A percentile compares a stretch with the other conserved stretches of the same genome.
These are phyloP conservation scores for Cucumis melo DNA, from an alignment of 306 rosid genomes.

Conservation along the genomic window DNA sequence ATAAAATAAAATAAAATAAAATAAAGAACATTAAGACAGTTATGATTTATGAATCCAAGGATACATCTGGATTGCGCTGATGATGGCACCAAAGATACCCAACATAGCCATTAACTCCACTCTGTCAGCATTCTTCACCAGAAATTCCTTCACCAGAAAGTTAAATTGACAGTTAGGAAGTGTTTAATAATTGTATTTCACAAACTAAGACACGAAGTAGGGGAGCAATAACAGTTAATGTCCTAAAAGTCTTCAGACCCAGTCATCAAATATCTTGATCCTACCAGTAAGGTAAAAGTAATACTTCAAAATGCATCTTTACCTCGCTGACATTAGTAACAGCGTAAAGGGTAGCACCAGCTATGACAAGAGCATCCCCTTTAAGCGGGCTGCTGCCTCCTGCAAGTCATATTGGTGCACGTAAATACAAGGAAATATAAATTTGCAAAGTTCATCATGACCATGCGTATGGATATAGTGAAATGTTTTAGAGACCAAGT, in stretches of 20 bases:
- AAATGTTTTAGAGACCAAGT: neutral
- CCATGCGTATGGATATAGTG: neutral
- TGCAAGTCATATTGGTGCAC: constrained; percentile 17
- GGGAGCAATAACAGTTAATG: neutral
- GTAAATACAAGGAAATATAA: neutral
- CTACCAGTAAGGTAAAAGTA: neutral
- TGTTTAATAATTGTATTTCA: neutral
- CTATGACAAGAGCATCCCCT: constrained; percentile 65
- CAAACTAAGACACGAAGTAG: neutral
- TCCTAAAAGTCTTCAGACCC: neutral
- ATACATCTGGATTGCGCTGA: constrained; percentile 94
- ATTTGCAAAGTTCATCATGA: neutral
- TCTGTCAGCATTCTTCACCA: constrained; percentile 77
- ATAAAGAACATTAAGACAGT: neutral
- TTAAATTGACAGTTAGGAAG: neutral
- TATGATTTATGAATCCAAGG: constrained; percentile 24
- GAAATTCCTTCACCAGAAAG: constrained; percentile 56
- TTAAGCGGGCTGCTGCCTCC: constrained; percentile 69
- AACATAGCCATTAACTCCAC: constrained; percentile 85
- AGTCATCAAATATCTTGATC: neutral
- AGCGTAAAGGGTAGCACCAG: constrained; percentile 79
- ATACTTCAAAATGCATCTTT: neutral
- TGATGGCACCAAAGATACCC: constrained; percentile 60
- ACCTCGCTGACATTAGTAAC: constrained; percentile 82
- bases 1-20: neutral